Base-by-base conservation (phyloP, 768 basidiomycete species). In the Russula foetens region DNA sequence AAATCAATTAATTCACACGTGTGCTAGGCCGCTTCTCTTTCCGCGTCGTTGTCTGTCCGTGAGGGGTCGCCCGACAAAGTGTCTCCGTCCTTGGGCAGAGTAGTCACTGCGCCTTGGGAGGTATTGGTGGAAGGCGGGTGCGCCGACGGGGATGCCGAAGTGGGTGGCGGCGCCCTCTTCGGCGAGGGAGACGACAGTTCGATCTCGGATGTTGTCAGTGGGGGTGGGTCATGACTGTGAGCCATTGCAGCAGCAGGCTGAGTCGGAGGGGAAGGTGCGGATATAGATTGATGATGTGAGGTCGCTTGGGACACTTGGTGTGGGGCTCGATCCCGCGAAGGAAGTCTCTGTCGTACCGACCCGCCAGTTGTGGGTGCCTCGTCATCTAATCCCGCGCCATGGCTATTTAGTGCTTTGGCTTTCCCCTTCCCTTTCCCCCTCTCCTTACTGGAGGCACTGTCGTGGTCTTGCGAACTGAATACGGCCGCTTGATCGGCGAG, bases 401-500 rank as follows among this genome's bases (percentile, higher is more conserved):
- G 45, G 33, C 41, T 21, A 14, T 43, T n/a, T 29, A 11, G 26
- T 28, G 17, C 62, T 46, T 54, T 65, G 23, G 31, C 53, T 35
- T 63, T 67, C 38, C 44, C 54, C 44, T 64, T 55, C 43, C 15
- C 65, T 58, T 52, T 65, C 53, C 15, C 59, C 55, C 33, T 67
- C 63, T 45, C 60, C 58, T 65, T 63, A 26, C 46, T 38, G 15
- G 64, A 51, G n/a, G 33, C 54, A 43, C 29, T 39, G 7, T 57
- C 65, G 19, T 56, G 67, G 63, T 75, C 68, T 67, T 75, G 62
- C 65, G 76, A 69, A 69, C 75, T 71, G 70, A 80, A 66, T 19
- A 59, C 65, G 21, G 84, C 84, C 3, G 88, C 85, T 68, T 88
- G 85, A 64, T 88, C 86, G 1, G 87, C 88, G 35, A 89, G 73